Conservation (phyloP, 2,329 filamentous ascomycete genomes). For the Bisporella sp. region DNA sequence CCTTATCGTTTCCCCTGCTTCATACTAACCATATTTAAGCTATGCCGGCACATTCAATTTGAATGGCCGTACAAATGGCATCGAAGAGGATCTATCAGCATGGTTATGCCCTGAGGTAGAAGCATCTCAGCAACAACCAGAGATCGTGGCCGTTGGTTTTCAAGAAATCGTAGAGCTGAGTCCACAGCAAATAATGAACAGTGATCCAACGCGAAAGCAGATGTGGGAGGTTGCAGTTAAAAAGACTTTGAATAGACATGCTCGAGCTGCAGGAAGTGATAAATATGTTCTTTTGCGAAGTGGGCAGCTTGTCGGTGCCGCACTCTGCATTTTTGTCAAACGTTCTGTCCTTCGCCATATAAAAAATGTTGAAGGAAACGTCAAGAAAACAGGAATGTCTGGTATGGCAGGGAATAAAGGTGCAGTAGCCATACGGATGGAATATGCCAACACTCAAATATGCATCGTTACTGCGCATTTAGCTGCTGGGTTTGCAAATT, state of each 20-base stretch:
- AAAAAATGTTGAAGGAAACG: slow-evolving; percentile 92
- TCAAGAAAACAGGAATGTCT: slow-evolving; percentile 92
- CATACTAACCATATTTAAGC: slow-evolving; percentile 12
- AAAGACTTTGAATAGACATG: slow-evolving; percentile 65
- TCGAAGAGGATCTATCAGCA: slow-evolving; percentile 70
- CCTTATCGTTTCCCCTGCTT: neutral
- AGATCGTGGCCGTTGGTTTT: slow-evolving; percentile 86
- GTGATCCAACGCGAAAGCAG: slow-evolving; percentile 78
- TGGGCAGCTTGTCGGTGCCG: slow-evolving; percentile 90
- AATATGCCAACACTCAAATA: slow-evolving; percentile 85
- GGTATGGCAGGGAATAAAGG: slow-evolving; percentile 98
- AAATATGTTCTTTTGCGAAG: slow-evolving; percentile 86
- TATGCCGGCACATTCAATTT: slow-evolving; percentile 87
- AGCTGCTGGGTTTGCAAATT: slow-evolving; percentile 92
- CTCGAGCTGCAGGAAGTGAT: slow-evolving; percentile 56
- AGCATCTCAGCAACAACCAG: slow-evolving; percentile 56
- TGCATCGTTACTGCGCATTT: slow-evolving; percentile 97
- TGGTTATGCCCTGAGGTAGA: slow-evolving; percentile 74
- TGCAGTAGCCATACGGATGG: slow-evolving; percentile 90
- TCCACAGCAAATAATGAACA: slow-evolving; percentile 98
- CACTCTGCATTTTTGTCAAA: slow-evolving; percentile 85
- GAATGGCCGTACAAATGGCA: slow-evolving; percentile 76
- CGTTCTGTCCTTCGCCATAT: slow-evolving; percentile 70
- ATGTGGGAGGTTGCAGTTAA: slow-evolving; percentile 82
- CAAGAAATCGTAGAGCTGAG: slow-evolving; percentile 98